These are phyloP conservation scores for Circinella minor DNA, from an alignment of 371 early-diverging fungal species.

Conservation along the genomic window DNA sequence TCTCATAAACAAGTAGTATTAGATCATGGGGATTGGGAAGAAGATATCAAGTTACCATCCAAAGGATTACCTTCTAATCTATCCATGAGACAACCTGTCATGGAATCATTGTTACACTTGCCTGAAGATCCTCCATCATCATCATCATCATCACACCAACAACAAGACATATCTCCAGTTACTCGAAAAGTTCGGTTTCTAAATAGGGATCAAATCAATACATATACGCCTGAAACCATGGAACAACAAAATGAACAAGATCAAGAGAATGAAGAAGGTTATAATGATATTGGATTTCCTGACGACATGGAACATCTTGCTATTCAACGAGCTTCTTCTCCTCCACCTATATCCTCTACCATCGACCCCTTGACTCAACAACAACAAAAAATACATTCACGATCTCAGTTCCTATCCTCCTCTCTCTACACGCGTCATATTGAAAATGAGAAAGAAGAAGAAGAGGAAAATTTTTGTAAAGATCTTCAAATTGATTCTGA, in stretches of 20 bases:
- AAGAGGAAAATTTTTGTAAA: constrained; percentile 40
- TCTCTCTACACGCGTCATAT: not conserved
- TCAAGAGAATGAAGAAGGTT: constrained; percentile 10
- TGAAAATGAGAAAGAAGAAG: constrained; percentile 16
- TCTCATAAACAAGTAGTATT: constrained; percentile 13
- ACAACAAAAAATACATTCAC: not conserved
- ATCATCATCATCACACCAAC: not conserved
- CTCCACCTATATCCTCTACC: not conserved
- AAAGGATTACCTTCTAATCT: not conserved
- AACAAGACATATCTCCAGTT: not conserved
- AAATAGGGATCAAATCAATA: not conserved
- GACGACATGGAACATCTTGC: constrained; percentile 20
- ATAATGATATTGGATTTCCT: constrained; percentile 35
- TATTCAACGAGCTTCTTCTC: not conserved
- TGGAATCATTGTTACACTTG: not conserved
- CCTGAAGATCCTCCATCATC: not conserved
- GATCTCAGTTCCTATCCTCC: not conserved
- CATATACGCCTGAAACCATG: constrained; percentile 1
- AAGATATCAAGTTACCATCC: constrained; percentile 19
- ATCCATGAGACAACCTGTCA: not conserved
- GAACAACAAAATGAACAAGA: not conserved
- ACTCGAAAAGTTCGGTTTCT: not conserved
- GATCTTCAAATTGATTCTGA: constrained; percentile 29
- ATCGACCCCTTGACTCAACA: not conserved
- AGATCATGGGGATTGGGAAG: constrained; percentile 39